phyloP scores from a whole-genome alignment of 208 protist species.

The Naegleria fowleri region DNA sequence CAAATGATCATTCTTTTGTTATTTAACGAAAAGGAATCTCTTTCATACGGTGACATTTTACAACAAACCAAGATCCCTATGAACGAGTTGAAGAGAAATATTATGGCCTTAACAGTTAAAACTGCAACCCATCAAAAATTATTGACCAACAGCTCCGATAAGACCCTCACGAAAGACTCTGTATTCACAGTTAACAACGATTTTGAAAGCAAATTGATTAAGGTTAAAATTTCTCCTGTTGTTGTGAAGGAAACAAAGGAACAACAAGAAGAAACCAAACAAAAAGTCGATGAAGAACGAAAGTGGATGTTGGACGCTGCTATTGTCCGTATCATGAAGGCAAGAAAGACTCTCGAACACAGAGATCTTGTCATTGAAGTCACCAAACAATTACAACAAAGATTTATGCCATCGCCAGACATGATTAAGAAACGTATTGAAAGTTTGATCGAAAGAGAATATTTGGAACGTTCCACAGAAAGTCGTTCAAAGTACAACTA shows the following conservation, averaged over 20 bases:
- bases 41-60: constrained; percentile 51
- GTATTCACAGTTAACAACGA: constrained; percentile 24
- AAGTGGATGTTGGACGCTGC: constrained; percentile 67
- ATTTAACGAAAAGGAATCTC: constrained; percentile 54
- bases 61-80: constrained; percentile 39
- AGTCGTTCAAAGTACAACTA: constrained; percentile 45
- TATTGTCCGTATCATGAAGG: constrained; percentile 77
- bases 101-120: constrained; percentile 48
- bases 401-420: constrained; percentile 57
- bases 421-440: constrained; percentile 70
- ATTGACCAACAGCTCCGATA: background rate
- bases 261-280: constrained; percentile 49
- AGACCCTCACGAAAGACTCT: background rate
- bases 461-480: constrained; percentile 46
- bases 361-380: constrained; percentile 60
- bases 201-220: constrained; percentile 44
- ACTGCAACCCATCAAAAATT: constrained; percentile 48
- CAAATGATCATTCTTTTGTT: constrained; percentile 62
- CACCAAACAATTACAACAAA: constrained; percentile 48
- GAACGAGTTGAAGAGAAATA: constrained; percentile 51
- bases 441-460: constrained; percentile 61
- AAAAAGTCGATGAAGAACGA: constrained; percentile 67
- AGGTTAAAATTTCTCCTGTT: constrained; percentile 47
- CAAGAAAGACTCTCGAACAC: constrained; percentile 58
- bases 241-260: constrained; percentile 50